phyloP scores from a whole-genome alignment of 1,284 basidiomycete genomes.

The Melampsora larici-populina region DNA sequence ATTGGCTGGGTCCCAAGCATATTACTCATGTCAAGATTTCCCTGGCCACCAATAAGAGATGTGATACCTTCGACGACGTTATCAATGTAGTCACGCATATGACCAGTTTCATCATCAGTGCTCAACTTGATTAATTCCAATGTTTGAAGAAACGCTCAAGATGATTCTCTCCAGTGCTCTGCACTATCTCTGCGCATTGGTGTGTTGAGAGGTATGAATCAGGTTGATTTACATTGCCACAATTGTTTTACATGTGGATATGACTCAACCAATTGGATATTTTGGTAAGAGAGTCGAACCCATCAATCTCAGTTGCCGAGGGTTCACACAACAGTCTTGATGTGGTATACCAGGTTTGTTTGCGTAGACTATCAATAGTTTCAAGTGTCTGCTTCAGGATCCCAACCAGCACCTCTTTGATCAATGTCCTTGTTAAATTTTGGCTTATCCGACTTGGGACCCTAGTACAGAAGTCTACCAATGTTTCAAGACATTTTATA shows the following conservation, averaged over 20 bases:
- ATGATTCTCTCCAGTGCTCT: slow-evolving; percentile 30
- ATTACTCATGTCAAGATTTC: slow-evolving; percentile 27
- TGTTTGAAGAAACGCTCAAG: slow-evolving; percentile 19
- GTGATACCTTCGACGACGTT: slow-evolving; percentile 25
- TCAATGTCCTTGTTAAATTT: not conserved
- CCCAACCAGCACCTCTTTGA: not conserved
- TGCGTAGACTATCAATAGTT: slow-evolving; percentile 31
- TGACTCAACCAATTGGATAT: slow-evolving; percentile 27
- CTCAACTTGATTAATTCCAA: slow-evolving; percentile 10
- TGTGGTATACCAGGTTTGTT: slow-evolving; percentile 29
- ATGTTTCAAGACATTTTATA: slow-evolving; percentile 60
- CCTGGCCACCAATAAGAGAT: slow-evolving; percentile 32
- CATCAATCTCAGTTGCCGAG: not conserved
- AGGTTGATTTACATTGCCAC: not conserved
- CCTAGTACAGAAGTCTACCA: slow-evolving; percentile 13
- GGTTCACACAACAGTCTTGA: slow-evolving; percentile 13
- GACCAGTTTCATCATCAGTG: not conserved
- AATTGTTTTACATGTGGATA: not conserved
- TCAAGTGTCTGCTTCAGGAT: slow-evolving; percentile 35
- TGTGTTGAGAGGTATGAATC: not conserved
- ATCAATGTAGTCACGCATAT: not conserved
- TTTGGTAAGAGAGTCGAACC: not conserved
- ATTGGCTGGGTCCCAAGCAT: too few species aligned
- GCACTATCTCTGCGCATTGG: slow-evolving; percentile 3
- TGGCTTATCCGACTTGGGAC: not conserved